These are phyloP conservation scores for Arabidopsis thaliana DNA, from an alignment of 345 rosid species.

Conservation along the genomic window DNA sequence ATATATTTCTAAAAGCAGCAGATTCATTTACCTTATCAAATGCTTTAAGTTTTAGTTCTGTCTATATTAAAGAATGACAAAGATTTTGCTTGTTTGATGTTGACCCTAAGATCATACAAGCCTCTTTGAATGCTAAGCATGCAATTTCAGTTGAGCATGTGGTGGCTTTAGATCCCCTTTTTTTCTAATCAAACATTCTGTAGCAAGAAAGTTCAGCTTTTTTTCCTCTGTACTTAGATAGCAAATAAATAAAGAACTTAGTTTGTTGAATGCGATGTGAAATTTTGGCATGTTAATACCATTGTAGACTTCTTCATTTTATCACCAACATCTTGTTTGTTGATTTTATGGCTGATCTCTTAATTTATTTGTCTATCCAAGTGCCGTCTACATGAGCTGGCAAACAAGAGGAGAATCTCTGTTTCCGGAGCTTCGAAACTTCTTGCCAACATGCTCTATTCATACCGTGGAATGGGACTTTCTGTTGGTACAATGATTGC, in stretches of 20 bases:
- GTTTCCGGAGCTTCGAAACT: constrained; percentile 98
- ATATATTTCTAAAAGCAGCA: background rate
- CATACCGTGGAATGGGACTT: constrained; percentile 98
- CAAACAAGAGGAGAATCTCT: constrained; percentile 97
- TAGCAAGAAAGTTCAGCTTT: background rate
- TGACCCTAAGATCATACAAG: background rate
- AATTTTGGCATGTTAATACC: background rate
- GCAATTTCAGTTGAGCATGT: constrained; percentile 4
- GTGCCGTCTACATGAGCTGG: constrained; percentile 98
- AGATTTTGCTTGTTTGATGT: background rate
- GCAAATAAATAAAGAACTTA: background rate
- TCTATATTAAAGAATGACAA: background rate
- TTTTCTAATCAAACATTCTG: background rate
- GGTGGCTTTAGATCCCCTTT: constrained; percentile 21
- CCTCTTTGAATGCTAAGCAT: background rate
- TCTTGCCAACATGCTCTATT: constrained; percentile 96
- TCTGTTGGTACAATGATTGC: constrained; percentile 99
- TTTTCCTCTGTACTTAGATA: background rate
- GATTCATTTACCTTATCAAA: background rate
- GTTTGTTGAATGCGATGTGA: constrained; percentile 13
- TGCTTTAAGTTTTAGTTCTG: background rate
- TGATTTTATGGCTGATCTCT: constrained; percentile 24
- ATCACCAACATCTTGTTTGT: background rate
- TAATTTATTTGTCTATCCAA: constrained; percentile 43
- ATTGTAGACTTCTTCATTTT: background rate